These are phyloP conservation scores for Aspergillus taichungensis DNA, from an alignment of 495 filamentous ascomycete genomes.

Conservation along the genomic window DNA sequence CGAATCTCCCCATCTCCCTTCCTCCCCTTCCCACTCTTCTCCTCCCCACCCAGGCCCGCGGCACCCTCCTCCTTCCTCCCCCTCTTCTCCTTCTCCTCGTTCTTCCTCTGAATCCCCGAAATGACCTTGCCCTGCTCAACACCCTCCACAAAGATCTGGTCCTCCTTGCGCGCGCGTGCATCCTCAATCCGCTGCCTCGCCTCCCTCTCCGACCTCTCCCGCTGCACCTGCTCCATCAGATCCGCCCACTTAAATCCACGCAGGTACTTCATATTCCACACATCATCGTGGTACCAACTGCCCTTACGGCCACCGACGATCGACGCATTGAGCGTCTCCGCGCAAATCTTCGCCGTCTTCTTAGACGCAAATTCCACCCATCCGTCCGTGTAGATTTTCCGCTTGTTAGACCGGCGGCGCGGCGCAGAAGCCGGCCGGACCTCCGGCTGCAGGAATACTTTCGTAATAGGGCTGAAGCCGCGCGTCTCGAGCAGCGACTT, in stretches of 20 bases:
- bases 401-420: conserved; percentile 73
- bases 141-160: conserved; percentile 72
- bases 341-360: conserved; percentile 71
- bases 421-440: conserved; percentile 51
- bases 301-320: conserved; percentile 84
- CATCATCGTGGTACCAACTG: conserved; percentile 82
- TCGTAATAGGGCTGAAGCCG: conserved; percentile 59
- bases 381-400: conserved; percentile 77
- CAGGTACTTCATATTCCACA: conserved; percentile 83
- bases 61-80: conserved; percentile 30
- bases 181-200: conserved; percentile 75
- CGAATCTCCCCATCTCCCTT: conserved; percentile 26
- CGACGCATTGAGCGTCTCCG: conserved; percentile 75
- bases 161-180: conserved; percentile 66
- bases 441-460: conserved; percentile 82
- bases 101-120: conserved; percentile 58
- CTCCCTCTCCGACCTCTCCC: conserved; percentile 76
- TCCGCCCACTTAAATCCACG: conserved; percentile 72
- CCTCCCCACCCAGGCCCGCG: conserved; percentile 11
- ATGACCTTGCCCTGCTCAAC: conserved; percentile 76
- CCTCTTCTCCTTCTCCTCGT: conserved; percentile 43
- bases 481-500: conserved; percentile 68
- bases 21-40: conserved; percentile 7
- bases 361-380: conserved; percentile 84
- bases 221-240: conserved; percentile 56